These are phyloP conservation scores for Sporodiniella umbellata DNA, from an alignment of 371 early-diverging fungal genomes.

Conservation along the genomic window DNA sequence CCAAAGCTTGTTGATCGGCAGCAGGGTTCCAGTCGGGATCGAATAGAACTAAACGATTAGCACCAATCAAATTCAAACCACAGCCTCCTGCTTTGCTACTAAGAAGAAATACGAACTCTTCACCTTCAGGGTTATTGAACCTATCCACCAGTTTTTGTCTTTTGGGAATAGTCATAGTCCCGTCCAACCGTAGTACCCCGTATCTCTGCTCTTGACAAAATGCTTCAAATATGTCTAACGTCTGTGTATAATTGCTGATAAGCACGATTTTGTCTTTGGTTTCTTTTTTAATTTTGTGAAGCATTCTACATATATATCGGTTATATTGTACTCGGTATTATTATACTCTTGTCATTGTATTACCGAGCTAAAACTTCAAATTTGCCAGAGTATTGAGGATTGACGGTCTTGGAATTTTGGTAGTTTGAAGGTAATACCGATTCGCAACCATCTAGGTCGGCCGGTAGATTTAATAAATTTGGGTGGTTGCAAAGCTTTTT, in stretches of 20 bases:
- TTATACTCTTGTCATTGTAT: no score
- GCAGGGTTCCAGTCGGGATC: conserved; percentile 92
- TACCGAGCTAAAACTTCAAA: conserved; percentile 78
- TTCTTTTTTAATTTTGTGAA: conserved; percentile 65
- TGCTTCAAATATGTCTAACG: conserved; percentile 90
- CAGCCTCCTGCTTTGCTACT: conserved; percentile 98
- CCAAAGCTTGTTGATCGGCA: conserved; percentile 81
- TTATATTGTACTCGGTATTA: no score
- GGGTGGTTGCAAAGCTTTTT: conserved; percentile 97
- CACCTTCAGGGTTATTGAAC: conserved; percentile 88
- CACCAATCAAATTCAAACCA: conserved; percentile 96
- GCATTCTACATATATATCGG: conserved; percentile 41
- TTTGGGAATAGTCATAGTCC: conserved; percentile 86
- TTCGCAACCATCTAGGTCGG: conserved; percentile 69
- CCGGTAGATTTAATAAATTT: conserved; percentile 67
- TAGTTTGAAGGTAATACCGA: conserved; percentile 50
- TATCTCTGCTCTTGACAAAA: conserved; percentile 78
- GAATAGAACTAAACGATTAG: conserved; percentile 92
- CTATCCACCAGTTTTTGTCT: conserved; percentile 90
- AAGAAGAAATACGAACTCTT: conserved; percentile 90
- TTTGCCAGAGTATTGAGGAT: conserved; percentile 85
- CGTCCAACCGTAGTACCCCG: conserved; percentile 87
- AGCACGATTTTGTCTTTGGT: conserved; percentile 93
- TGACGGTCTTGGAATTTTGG: conserved; percentile 36
- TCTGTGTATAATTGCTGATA: conserved; percentile 97